Evolutionary conservation across 345 rosid genomes (phyloP).

Genomic region (Firmiana major): DNA sequence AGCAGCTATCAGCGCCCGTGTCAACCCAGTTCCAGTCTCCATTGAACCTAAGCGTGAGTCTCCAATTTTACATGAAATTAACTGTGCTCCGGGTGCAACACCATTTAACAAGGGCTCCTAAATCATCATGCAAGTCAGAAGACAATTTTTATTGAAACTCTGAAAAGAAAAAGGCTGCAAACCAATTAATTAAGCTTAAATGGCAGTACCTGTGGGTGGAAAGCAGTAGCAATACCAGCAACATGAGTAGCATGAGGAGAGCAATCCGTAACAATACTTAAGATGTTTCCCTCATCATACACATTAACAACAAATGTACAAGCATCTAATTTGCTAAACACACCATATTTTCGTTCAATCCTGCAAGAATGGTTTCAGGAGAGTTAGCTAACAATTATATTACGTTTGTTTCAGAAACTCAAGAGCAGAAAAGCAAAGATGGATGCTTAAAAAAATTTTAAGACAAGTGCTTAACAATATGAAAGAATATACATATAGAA

Average conservation of each 20-base stretch:
- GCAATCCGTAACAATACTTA: slow-evolving; percentile 91
- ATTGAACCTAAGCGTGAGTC: slow-evolving; percentile 89
- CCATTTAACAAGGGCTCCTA: slow-evolving; percentile 95
- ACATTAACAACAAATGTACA: slow-evolving; percentile 83
- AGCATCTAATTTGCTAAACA: slow-evolving; percentile 94
- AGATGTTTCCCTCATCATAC: slow-evolving; percentile 72
- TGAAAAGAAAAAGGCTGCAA: slow-evolving; percentile 10
- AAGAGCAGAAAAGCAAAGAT: background rate
- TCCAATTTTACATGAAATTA: slow-evolving; percentile 98
- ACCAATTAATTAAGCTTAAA: background rate
- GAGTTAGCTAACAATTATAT: background rate
- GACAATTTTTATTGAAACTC: background rate
- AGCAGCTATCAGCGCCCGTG: slow-evolving; percentile 82
- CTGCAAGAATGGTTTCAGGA: slow-evolving; percentile 34
- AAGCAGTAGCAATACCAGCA: slow-evolving; percentile 95
- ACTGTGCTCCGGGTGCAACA: slow-evolving; percentile 95
- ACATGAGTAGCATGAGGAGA: slow-evolving; percentile 99
- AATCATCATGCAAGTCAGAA: slow-evolving; percentile 18
- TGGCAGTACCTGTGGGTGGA: slow-evolving; percentile 69
- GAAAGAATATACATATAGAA: slow-evolving; percentile 8
- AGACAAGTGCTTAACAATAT: background rate
- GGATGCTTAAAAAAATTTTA: background rate
- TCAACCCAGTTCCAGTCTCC: slow-evolving; percentile 98
- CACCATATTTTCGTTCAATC: slow-evolving; percentile 75
- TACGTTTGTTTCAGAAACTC: background rate